Base-by-base conservation (phyloP, 1,284 basidiomycete genomes). In the Ceratobasidium sp. region DNA sequence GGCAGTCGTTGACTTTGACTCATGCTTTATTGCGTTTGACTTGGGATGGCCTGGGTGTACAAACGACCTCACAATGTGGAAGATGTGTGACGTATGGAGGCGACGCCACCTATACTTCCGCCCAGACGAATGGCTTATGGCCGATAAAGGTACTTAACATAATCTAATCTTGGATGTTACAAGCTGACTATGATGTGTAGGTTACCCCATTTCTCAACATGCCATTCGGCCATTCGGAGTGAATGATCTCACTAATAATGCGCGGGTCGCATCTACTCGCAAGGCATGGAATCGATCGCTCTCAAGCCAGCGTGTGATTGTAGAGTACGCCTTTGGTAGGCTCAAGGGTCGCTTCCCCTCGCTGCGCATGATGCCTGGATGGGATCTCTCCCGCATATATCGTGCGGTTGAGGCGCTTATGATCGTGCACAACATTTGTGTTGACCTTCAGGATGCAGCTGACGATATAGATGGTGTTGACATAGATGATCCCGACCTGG, bases 21-120 rank as follows among this genome's bases (percentile, higher is more conserved):
- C 65, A 5, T 28, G 71, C 23, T 79, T 83, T 66, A 82, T 81
- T 8, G 80, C 81, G 0, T 82, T 79, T 71, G 82, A 82, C 33
- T 61, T 82, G 23, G 82, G 82, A 1, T 83, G 82, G 82, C 82
- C 82, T n/a, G 82, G 81, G 0, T 80, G 80, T 61, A 80, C 82
- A 0, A 65, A 79, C n/a, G 81, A 83, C 76, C 76, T 77, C 15
- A 80, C 65, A 26, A 79, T 83, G 8, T 83, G 80, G 73, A 80
- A 79, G 68, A 75, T 80, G n/a, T 82, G 81, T 0, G 56, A 81
- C 33, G 28, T 83, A 8, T 83, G 82, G 81, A 75, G 66, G 56
- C 73, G 80, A 33, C 80, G 81, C 1, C 42, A 79, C 35, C 2
- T 61, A 8, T 81, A 81, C 64, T 82, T 82, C 64, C 39, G 65